Conservation (phyloP, 192 early-diverging fungal species). For the Podila clonocystis region DNA sequence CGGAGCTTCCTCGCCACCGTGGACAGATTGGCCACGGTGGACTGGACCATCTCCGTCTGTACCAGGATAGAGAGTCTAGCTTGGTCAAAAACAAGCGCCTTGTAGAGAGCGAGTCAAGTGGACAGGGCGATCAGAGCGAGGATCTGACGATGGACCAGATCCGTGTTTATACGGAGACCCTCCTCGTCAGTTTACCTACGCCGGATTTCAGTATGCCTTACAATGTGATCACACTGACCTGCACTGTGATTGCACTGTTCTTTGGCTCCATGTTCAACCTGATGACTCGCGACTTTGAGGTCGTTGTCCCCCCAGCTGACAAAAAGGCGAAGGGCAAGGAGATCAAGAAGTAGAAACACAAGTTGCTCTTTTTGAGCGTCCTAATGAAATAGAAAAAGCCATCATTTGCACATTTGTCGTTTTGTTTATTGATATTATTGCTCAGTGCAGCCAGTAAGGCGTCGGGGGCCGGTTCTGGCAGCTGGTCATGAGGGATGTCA, state of each 20-base stretch:
- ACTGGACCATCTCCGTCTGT: conserved; percentile 35
- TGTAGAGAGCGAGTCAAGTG: background rate
- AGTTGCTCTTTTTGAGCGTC: too few species aligned
- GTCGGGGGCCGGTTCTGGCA: conserved; percentile 13
- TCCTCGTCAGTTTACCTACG: conserved; percentile 92
- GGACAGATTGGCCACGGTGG: conserved; percentile 48
- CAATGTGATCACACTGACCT: conserved; percentile 98
- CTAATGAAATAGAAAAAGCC: too few species aligned
- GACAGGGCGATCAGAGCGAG: background rate
- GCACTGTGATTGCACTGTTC: conserved; percentile 93
- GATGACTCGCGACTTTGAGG: conserved; percentile 70
- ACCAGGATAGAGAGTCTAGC: conserved; percentile 35
- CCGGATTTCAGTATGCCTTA: conserved; percentile 99
- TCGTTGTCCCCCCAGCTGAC: conserved; percentile 35
- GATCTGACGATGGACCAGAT: conserved; percentile 19
- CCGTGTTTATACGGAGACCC: conserved; percentile 82
- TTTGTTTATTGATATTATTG: too few species aligned
- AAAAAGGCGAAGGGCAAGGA: conserved; percentile 8
- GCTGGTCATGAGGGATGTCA: conserved; percentile 6
- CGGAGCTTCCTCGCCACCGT: conserved; percentile 21
- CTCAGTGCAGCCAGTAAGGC: conserved; percentile 24
- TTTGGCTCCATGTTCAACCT: conserved; percentile 97
- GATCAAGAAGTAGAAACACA: background rate
- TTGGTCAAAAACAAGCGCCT: conserved; percentile 18
- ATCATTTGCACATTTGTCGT: too few species aligned